These are phyloP conservation scores for Komagataella pastoris DNA, from an alignment of 805 yeast species.

Conservation along the genomic window DNA sequence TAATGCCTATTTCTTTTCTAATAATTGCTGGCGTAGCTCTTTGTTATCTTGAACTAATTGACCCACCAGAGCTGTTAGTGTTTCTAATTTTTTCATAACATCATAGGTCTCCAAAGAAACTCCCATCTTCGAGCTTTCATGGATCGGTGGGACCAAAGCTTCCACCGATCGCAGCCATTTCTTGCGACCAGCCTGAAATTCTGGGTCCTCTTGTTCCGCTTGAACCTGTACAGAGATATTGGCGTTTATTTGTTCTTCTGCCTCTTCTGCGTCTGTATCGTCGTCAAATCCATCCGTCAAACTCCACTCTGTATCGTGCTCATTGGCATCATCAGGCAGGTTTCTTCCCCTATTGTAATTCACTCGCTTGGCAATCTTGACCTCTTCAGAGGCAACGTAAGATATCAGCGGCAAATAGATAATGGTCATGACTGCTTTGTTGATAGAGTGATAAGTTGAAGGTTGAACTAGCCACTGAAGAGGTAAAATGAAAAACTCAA, in stretches of 20 bases:
- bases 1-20: neutral
- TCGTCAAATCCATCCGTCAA: slow-evolving; percentile 60
- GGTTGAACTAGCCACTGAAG: slow-evolving; percentile 21
- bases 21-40: slow-evolving; percentile 4
- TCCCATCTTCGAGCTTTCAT: slow-evolving; percentile 37
- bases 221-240: slow-evolving; percentile 35
- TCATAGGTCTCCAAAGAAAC: slow-evolving; percentile 53
- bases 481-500: slow-evolving; percentile 43
- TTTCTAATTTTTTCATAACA: slow-evolving; percentile 37
- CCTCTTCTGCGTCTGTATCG: slow-evolving; percentile 18
- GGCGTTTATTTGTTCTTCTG: slow-evolving; percentile 17
- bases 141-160: slow-evolving; percentile 43
- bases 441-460: slow-evolving; percentile 22
- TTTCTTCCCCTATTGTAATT: slow-evolving; percentile 54
- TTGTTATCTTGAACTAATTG: slow-evolving; percentile 15
- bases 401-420: slow-evolving; percentile 57
- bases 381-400: slow-evolving; percentile 50
- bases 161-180: slow-evolving; percentile 40
- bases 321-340: slow-evolving; percentile 69
- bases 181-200: slow-evolving; percentile 36
- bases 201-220: slow-evolving; percentile 61
- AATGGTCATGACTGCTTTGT: slow-evolving; percentile 44
- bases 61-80: slow-evolving; percentile 25
- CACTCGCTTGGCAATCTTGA: slow-evolving; percentile 54
- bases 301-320: slow-evolving; percentile 70